Evolutionary conservation across 2,329 filamentous ascomycete genomes (phyloP).

Genomic region (Curvularia eragrostidis): DNA sequence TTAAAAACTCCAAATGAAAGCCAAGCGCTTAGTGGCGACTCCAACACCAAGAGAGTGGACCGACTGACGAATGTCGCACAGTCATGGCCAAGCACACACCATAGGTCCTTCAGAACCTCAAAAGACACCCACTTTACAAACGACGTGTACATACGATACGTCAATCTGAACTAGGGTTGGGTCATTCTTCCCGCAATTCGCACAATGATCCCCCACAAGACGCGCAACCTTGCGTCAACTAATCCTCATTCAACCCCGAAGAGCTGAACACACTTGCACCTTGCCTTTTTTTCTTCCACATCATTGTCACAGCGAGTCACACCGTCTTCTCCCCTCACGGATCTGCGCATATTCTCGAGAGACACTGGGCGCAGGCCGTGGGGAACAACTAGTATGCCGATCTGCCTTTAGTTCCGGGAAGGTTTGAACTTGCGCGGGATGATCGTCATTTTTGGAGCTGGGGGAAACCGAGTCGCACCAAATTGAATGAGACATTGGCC

Average conservation of each 20-base stretch:
- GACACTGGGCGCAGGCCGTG: conserved; percentile 1
- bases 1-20: conserved; percentile 1
- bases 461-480: neutral
- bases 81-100: neutral
- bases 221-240: neutral
- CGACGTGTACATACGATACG: neutral
- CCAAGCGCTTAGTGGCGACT: conserved; percentile 15
- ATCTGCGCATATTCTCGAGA: conserved; percentile 7
- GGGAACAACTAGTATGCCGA: conserved; percentile 11
- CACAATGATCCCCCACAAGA: conserved; percentile 1
- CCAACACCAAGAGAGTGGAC: conserved; percentile 11
- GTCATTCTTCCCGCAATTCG: conserved; percentile 1
- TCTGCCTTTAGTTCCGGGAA: conserved; percentile 12
- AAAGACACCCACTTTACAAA: neutral
- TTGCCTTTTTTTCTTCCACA: neutral
- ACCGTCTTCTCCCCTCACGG: conserved; percentile 2
- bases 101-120: neutral
- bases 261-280: neutral
- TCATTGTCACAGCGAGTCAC: neutral
- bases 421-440: conserved; percentile 7
- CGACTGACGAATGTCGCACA: conserved; percentile 14
- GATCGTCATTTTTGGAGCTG: conserved; percentile 5
- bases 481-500: neutral
- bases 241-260: neutral
- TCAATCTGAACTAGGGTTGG: conserved; percentile 3